Conservation (phyloP, 2,329 filamentous ascomycete genomes). For the Whalleya microplaca region DNA sequence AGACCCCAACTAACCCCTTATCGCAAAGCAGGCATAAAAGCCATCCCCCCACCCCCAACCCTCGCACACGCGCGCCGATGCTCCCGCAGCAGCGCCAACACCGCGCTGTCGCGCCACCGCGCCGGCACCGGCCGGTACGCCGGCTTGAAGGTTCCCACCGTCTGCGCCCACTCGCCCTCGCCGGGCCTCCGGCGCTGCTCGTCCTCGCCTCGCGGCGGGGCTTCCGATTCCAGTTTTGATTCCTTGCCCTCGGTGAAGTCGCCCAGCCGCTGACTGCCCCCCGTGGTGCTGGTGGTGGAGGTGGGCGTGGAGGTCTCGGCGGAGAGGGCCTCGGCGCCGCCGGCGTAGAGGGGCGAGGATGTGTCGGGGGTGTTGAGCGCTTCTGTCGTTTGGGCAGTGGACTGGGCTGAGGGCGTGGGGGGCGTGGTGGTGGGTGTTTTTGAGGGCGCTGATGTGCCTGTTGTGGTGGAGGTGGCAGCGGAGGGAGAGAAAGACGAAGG, state of each 20-base stretch:
- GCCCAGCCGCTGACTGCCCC: slow-evolving; percentile 25
- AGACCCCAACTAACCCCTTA: no score
- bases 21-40: slow-evolving; percentile 59
- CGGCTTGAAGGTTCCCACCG: slow-evolving; percentile 89
- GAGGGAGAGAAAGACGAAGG: slow-evolving; percentile 57
- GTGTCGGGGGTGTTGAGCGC: slow-evolving; percentile 49
- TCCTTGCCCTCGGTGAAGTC: slow-evolving; percentile 33
- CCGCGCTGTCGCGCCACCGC: slow-evolving; percentile 83
- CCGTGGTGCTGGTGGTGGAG: slow-evolving; percentile 36
- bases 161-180: slow-evolving; percentile 93
- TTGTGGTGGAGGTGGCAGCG: slow-evolving; percentile 28
- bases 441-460: not conserved
- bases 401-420: slow-evolving; percentile 18
- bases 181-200: slow-evolving; percentile 34
- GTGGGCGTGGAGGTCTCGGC: slow-evolving; percentile 16
- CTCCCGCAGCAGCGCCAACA: slow-evolving; percentile 73
- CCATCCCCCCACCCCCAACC: slow-evolving; percentile 54
- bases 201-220: slow-evolving; percentile 12
- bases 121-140: slow-evolving; percentile 88
- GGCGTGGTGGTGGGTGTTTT: not conserved
- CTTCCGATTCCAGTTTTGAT: no score
- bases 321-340: slow-evolving; percentile 23
- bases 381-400: slow-evolving; percentile 39
- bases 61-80: slow-evolving; percentile 75
- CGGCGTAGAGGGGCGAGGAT: slow-evolving; percentile 50